Base-by-base conservation (phyloP, 345 rosid genomes). In the Toxicodendron radicans region DNA sequence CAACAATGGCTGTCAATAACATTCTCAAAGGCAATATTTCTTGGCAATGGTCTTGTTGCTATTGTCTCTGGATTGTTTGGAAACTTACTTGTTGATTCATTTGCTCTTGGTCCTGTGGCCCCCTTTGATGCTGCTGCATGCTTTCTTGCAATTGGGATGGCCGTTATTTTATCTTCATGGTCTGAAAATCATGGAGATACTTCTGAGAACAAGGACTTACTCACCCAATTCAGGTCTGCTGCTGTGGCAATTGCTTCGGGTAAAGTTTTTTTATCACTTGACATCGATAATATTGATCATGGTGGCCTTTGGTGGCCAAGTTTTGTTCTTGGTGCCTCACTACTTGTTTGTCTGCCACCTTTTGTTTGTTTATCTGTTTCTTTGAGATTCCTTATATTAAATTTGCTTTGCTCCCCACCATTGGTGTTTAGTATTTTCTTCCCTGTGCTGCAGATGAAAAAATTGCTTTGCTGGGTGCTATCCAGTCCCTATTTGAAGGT, bases 121-220 rank as follows among this genome's bases (percentile, higher is more conserved):
- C 98, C 98, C 68, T 94, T 92, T 80, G 98, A 94, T 76, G 98
- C 97, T 10, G 98, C 97, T 58, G 88, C 97, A 18, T 88, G 97
- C 83, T 89, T 94, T 86, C 94, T 94, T 64, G 93, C 95, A 3
- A 91, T 94, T 74, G 98, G 98, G 27, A 87, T 91, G 98, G 92
- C 92, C 38, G 62, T 94, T 78, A 94, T 92, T 61, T 38, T 92
- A 74, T 84, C 97, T 33, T 85, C 97, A 13, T 94, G 97, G 97
- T 73, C 88, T 59, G 98, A 94, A 73, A 94, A 94, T 73, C 91
- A 66, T 72, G 98, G 98, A 78, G 98, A 92, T 82, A 73, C 97
- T 60, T 87, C 97, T n/a, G 98, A 94, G 77, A 94, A 76, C 87
- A 94, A 92, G 86, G 92, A 89, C 77, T 85, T 94, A 76, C 83